Evolutionary conservation across 768 basidiomycete species (phyloP), one percentile per base, ranked within the genome.

Genomic region (Daedalea quercina): DNA sequence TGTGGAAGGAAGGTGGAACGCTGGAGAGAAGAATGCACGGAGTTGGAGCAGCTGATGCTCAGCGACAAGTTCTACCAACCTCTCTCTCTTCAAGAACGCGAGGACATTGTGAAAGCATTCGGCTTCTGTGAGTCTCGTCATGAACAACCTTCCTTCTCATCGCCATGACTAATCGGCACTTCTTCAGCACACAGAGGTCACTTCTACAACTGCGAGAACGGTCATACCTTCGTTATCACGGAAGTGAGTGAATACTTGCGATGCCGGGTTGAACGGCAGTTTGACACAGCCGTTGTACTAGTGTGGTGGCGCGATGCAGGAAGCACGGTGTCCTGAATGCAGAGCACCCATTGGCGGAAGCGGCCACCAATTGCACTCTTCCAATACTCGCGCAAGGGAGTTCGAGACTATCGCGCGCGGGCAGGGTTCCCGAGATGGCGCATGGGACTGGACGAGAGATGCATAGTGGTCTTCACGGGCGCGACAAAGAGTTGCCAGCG

Each of bases 231-330:
- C 51, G 76, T 81, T 1, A 84, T 86, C 31, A 66, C 62, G 0
- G 77, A 84, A 63, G 80, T 84, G 52, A 25, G 69, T 57, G 11
- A 25, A 7, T 34, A 11, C 19, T 13, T 17, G 0, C 11, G 20
- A 37, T 47, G 6, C 41, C 1, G 13, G 33, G 22, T 28, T 7
- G 19, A 8, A 13, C 7, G 13, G n/a, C 53, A 20, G 52, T 33
- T 26, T 47, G 46, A 9, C 25, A 12, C 45, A 19, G 9, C 12
- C 11, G 45, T 19, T 28, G 20, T n/a, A 55, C 54, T 53, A 84
- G 81, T 85, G 82, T 48, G 83, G 82, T 17, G 80, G 80, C 1
- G 82, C 81, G 0, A 77, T 71, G 70, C 19, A 77, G 57, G 54
- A 42, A 1, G 63, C 76, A 3, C 58, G 24, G 8, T 85, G 84